Base-by-base conservation (phyloP, 495 filamentous ascomycete genomes). In the Thermothielavioides terrestris region DNA sequence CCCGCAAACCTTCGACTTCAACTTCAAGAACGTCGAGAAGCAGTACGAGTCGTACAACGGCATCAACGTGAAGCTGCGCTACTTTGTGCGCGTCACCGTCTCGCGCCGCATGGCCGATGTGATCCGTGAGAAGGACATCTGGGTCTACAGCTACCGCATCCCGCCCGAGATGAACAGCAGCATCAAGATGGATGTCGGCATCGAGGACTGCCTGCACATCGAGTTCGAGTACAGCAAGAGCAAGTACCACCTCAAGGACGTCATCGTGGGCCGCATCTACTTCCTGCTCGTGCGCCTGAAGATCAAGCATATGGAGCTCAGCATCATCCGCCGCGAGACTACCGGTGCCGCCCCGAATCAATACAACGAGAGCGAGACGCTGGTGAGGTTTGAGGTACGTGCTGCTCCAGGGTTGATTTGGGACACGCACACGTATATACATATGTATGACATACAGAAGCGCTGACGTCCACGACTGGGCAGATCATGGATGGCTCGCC, bases 111-210 rank as follows among this genome's bases (percentile, higher is more conserved):
- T 99, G 89, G 85, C 87, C 56, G 94, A 97, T 67, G 92, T 97
- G 38, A 84, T 96, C 57, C 86, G 94, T 56, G 92, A 99, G 77
- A 99, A 99, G 77, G 94, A 99, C 70, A 84, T 99, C 55, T 99
- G 92, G 92, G 92, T 99, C 25, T 99, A 99, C 76, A 89, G 84
- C 46, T 99, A 99, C 74, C 86, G 90, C 62, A 90, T 97, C 75
- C 91, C 92, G 11, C 94, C 94, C 37, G 94, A 97, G 80, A 94
- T 86, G 66, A 97, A 97, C 75, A 89, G 81, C 71, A 85, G 83
- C 44, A 99, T 99, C 77, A 99, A 99, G 80, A 99, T 99, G 92
- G 92, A 99, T 63, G 92, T 99, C 53, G 92, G 92, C 35, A 99
- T 99, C 65, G 92, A 99, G 70, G 92, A 99, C 68, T 99, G 92